Evolutionary conservation across 176 grass and related monocot species (phyloP), one percentile per base, ranked within the genome.

Genomic region (Luzula sylvatica): DNA sequence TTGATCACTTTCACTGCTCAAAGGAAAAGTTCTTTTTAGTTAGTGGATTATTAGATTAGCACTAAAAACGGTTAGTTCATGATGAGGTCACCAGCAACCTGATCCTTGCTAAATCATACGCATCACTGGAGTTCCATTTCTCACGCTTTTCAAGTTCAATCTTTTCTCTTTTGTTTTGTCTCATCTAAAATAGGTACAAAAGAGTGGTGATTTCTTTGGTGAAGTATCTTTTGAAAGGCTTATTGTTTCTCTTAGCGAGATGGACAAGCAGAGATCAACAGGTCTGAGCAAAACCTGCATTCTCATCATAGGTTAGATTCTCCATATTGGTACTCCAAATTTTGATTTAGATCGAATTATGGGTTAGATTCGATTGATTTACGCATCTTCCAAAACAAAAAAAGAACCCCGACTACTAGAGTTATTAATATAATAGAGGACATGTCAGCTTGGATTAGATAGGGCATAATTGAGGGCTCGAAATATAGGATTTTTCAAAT

Each of bases 281-380:
- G 15, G 13, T 9, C 76, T 95, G 38, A 81, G 62, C 73, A 77
- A 70, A 17, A 53, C 89, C 7, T 95, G 83, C 4, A 63, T 95
- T 26, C 67, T 95, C 16, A 67, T 88, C 66, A 95, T 85, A 75
- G 83, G 89, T 95, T 75, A 52, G 7, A 53, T 61, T 12, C 50
- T 20, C 29, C n/a, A 19, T 35, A 11, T 26, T 41, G 62, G 22
- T 25, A 58, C 41, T 45, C 2, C 26, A 3, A 58, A 48, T 58
- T 45, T 25, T 13, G 42, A 18, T 7, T 3, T 55, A 27, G 20
- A 70, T 55, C 5, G 1, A 26, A 11, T 26, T 2, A 12, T 15
- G n/a, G n/a, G n/a, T n/a, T n/a, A n/a, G n/a, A n/a, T n/a, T n/a
- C n/a, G n/a, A n/a, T n/a, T n/a, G n/a, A n/a, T n/a, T n/a, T n/a